Percentiles rank a stretch among this genome's conserved stretches.
These are phyloP conservation scores for Annulohypoxylon truncatum DNA, from an alignment of 2,329 filamentous ascomycete genomes.

Conservation along the genomic window DNA sequence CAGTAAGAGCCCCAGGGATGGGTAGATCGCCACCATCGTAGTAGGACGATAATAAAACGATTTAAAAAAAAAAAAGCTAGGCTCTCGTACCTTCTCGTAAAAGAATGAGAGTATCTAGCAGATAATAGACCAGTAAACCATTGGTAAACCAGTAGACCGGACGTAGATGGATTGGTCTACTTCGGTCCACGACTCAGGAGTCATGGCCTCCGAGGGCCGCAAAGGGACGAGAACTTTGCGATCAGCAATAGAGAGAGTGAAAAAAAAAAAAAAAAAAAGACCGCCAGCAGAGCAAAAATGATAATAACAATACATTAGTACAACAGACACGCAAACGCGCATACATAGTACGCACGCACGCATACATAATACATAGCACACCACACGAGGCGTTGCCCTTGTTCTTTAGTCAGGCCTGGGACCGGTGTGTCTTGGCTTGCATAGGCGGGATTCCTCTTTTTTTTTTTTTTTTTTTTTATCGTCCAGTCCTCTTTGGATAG, in stretches of 20 bases:
- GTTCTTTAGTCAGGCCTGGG: slow-evolving; percentile 37
- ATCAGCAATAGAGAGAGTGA: no score
- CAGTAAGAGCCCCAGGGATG: slow-evolving; percentile 27
- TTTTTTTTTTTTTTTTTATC: slow-evolving; percentile 1
- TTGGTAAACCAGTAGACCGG: slow-evolving; percentile 3
- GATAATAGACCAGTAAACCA: slow-evolving; percentile 4
- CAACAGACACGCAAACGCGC: slow-evolving; percentile 10
- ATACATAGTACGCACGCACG: not conserved
- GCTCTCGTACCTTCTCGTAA: slow-evolving; percentile 7
- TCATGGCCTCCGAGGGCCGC: slow-evolving; percentile 23
- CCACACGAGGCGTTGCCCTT: slow-evolving; percentile 35
- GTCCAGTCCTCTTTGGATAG: slow-evolving; percentile 2
- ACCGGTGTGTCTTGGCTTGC: slow-evolving; percentile 38
- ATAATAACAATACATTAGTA: slow-evolving; percentile 25
- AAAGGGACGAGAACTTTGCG: slow-evolving; percentile 32
- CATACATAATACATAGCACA: slow-evolving; percentile 9
- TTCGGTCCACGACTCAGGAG: slow-evolving; percentile 36
- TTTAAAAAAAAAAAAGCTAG: slow-evolving; percentile 13
- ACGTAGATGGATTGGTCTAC: slow-evolving; percentile 8
- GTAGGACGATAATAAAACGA: slow-evolving; percentile 1
- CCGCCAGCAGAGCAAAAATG: slow-evolving; percentile 35
- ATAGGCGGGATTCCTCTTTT: slow-evolving; percentile 38
- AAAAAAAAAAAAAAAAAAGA: slow-evolving; percentile 6
- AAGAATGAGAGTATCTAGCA: slow-evolving; percentile 3
- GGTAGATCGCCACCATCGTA: slow-evolving; percentile 37